Evolutionary conservation across 2,329 filamentous ascomycete genomes (phyloP).

Genomic region (Rutstroemia sp.): DNA sequence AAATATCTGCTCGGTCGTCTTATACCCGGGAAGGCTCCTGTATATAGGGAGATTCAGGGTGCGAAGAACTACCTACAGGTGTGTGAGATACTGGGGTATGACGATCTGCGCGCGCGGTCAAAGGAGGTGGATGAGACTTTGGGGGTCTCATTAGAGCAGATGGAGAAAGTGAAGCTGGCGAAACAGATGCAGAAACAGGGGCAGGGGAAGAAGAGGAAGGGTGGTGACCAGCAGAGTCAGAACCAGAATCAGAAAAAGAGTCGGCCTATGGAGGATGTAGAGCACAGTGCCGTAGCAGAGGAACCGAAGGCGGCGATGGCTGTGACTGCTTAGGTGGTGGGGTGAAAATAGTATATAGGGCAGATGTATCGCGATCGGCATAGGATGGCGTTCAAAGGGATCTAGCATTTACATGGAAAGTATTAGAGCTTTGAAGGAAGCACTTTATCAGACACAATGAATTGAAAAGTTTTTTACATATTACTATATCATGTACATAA

Average conservation of each 20-base stretch:
- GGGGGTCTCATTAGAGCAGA: slow-evolving; percentile 16
- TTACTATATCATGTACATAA: not conserved
- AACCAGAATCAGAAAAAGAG: not conserved
- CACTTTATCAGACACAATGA: not conserved
- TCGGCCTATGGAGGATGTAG: not conserved
- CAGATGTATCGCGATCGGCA: not conserved
- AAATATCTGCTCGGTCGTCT: slow-evolving; percentile 85
- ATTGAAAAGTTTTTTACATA: not conserved
- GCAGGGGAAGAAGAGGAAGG: slow-evolving; percentile 5
- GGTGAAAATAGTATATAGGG: not conserved
- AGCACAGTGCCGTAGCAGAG: not conserved
- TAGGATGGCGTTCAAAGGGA: not conserved
- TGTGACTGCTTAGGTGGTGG: not conserved
- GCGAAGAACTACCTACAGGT: slow-evolving; percentile 66
- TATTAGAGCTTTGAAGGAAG: not conserved
- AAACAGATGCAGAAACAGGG: slow-evolving; percentile 11
- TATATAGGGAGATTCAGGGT: slow-evolving; percentile 52
- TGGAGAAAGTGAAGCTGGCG: not conserved
- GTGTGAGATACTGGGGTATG: slow-evolving; percentile 57
- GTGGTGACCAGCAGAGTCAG: not conserved
- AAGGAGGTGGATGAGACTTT: slow-evolving; percentile 49
- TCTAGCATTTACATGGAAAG: slow-evolving; percentile 4
- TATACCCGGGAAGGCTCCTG: slow-evolving; percentile 69
- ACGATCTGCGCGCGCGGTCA: slow-evolving; percentile 57
- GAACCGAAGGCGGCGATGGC: slow-evolving; percentile 1